Conservation (phyloP, 2,329 filamentous ascomycete genomes). For the Curvularia hawaiiensis region DNA sequence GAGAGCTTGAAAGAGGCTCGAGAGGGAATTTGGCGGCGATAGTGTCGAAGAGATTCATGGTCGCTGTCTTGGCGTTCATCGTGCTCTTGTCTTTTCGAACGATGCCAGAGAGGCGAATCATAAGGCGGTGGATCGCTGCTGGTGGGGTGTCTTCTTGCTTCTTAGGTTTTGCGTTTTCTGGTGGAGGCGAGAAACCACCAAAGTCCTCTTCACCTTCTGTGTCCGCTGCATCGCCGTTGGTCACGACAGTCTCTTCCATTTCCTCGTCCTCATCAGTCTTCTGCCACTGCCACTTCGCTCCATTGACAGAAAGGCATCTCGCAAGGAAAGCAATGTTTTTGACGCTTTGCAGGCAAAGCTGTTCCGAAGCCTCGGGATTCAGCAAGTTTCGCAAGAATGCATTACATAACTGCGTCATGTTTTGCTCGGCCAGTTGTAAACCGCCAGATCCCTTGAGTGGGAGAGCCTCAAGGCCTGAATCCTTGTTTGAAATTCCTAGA, state of each 20-base stretch:
- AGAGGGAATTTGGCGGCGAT: slow-evolving; percentile 67
- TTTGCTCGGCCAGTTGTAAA: slow-evolving; percentile 67
- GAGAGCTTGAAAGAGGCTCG: slow-evolving; percentile 63
- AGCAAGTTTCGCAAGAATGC: slow-evolving; percentile 65
- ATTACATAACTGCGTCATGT: slow-evolving; percentile 65
- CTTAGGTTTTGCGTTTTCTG: slow-evolving; percentile 17
- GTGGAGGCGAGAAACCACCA: slow-evolving; percentile 31
- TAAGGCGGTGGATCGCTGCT: slow-evolving; percentile 72
- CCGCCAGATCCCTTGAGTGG: slow-evolving; percentile 74
- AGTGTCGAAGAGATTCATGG: slow-evolving; percentile 74
- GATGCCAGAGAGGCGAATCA: slow-evolving; percentile 77
- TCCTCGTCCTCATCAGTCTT: slow-evolving; percentile 51
- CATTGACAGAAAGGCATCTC: slow-evolving; percentile 65
- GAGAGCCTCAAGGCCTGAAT: slow-evolving; percentile 58
- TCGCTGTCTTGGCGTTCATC: slow-evolving; percentile 75
- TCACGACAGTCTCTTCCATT: slow-evolving; percentile 50
- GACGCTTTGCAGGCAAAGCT: slow-evolving; percentile 77
- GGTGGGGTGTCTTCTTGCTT: slow-evolving; percentile 37
- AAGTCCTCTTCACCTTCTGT: slow-evolving; percentile 46
- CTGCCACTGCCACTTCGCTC: slow-evolving; percentile 52
- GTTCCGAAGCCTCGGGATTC: slow-evolving; percentile 68
- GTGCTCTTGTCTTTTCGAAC: slow-evolving; percentile 69
- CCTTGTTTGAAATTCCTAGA: slow-evolving; percentile 69
- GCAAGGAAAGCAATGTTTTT: slow-evolving; percentile 85
- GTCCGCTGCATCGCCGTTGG: slow-evolving; percentile 28